Conservation (phyloP, 805 yeast species). For the Pichia nanzhaoensis region DNA sequence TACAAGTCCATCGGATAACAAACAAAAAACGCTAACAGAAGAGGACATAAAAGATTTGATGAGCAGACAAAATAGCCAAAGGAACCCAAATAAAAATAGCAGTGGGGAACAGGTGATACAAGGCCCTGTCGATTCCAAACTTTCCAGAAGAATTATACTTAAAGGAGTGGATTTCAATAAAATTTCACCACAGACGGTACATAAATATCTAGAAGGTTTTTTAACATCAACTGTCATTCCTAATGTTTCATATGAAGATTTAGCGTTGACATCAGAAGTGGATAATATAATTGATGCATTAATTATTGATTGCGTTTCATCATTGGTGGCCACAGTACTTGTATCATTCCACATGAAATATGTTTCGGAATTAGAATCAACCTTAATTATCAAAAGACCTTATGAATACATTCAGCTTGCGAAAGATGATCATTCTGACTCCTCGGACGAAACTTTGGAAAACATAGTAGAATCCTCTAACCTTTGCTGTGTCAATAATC, state of each 20-base stretch:
- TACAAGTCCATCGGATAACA: constrained; percentile 54
- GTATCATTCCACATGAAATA: constrained; percentile 36
- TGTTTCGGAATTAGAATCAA: constrained; percentile 28
- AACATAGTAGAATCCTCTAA: constrained; percentile 35
- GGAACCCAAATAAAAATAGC: constrained; percentile 2
- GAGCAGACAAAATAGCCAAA: constrained; percentile 1
- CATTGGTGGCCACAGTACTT: constrained; percentile 49
- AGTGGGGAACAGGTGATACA: constrained; percentile 13
- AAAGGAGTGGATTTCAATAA: constrained; percentile 18
- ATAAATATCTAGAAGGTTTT: constrained; percentile 39
- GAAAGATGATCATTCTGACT: not conserved
- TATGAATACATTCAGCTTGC: constrained; percentile 31
- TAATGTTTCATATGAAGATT: constrained; percentile 29
- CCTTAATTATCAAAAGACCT: constrained; percentile 37
- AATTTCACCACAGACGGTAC: constrained; percentile 29
- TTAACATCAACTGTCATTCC: constrained; percentile 39
- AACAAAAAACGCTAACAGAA: not conserved
- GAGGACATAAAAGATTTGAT: constrained; percentile 4
- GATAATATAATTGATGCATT: constrained; percentile 28
- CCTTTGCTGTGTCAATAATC: constrained; percentile 31
- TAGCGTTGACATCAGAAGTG: constrained; percentile 25
- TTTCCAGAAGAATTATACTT: constrained; percentile 22
- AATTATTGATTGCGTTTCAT: constrained; percentile 45
- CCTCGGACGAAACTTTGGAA: constrained; percentile 14
- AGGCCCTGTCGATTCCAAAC: constrained; percentile 23